Conservation (phyloP, 108 stramenopile species). For the Phaeodactylum tricornutum region DNA sequence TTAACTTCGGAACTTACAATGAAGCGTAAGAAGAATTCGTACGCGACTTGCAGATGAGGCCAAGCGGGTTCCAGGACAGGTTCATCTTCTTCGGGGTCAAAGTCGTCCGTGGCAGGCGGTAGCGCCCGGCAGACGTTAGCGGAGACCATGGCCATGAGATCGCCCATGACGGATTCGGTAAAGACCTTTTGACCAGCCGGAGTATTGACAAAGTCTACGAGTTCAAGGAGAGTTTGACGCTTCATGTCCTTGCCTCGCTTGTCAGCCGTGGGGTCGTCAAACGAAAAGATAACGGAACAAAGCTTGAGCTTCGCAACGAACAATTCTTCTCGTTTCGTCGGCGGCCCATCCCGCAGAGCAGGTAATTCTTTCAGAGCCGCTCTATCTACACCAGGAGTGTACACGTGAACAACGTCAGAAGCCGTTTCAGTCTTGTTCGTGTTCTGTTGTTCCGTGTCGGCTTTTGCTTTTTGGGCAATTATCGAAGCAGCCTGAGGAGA, state of each 20-base stretch:
- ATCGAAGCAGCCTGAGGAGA: too few species aligned
- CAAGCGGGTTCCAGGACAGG: conserved; percentile 95
- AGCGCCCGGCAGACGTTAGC: conserved; percentile 96
- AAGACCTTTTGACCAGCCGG: conserved; percentile 98
- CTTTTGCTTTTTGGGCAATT: too few species aligned
- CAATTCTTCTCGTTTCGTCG: conserved; percentile 80
- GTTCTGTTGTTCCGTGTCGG: too few species aligned
- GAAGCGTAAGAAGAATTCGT: conserved; percentile 98
- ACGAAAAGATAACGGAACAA: conserved; percentile 79
- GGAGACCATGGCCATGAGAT: conserved; percentile 81
- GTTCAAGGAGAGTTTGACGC: conserved; percentile 93
- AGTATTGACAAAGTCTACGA: conserved; percentile 97
- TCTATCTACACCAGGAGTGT: conserved; percentile 7
- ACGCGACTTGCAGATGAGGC: conserved; percentile 99
- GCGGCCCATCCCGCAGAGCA: conserved; percentile 66
- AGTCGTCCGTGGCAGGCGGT: conserved; percentile 96
- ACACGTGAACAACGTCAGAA: conserved; percentile 6
- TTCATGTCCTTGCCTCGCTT: conserved; percentile 92
- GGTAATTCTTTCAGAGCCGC: conserved; percentile 60
- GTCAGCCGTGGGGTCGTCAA: conserved; percentile 79
- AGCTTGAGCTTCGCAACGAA: conserved; percentile 80
- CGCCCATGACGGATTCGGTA: conserved; percentile 90
- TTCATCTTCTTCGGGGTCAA: conserved; percentile 99
- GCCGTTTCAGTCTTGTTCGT: too few species aligned
- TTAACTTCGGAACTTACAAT: conserved; percentile 93